phyloP scores from a whole-genome alignment of 345 rosid genomes.

The Dovyalis caffra region DNA sequence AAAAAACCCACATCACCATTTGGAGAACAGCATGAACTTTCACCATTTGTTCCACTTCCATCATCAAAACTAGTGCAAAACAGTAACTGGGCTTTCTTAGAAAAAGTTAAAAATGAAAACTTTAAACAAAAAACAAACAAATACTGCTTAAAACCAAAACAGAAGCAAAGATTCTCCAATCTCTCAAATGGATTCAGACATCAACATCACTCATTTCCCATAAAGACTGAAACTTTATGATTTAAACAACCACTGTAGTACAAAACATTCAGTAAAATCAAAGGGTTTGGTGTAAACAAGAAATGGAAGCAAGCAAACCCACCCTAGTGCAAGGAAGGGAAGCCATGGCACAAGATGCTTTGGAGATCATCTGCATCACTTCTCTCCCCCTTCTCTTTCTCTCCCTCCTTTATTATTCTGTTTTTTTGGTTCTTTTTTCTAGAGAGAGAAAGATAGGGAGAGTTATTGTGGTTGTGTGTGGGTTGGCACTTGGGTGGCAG shows the following conservation, averaged over 20 bases:
- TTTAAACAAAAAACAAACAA: neutral
- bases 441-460: constrained; percentile 8
- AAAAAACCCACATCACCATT: neutral
- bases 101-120: neutral
- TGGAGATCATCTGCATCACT: constrained; percentile 68
- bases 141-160: neutral
- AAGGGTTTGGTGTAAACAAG: neutral
- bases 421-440: constrained; percentile 6
- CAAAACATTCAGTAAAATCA: neutral
- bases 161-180: constrained; percentile 1
- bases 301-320: neutral
- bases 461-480: constrained; percentile 3
- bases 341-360: constrained; percentile 75
- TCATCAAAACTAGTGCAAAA: neutral
- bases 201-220: constrained; percentile 11
- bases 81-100: neutral
- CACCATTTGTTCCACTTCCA: neutral
- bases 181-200: constrained; percentile 1
- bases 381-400: neutral
- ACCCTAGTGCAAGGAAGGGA: constrained; percentile 77
- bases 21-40: neutral
- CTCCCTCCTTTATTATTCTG: neutral
- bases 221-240: neutral
- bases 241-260: neutral
- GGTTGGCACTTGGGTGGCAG: constrained; percentile 27